phyloP scores from a whole-genome alignment of 768 basidiomycete genomes.

The Chalciporus chontae region DNA sequence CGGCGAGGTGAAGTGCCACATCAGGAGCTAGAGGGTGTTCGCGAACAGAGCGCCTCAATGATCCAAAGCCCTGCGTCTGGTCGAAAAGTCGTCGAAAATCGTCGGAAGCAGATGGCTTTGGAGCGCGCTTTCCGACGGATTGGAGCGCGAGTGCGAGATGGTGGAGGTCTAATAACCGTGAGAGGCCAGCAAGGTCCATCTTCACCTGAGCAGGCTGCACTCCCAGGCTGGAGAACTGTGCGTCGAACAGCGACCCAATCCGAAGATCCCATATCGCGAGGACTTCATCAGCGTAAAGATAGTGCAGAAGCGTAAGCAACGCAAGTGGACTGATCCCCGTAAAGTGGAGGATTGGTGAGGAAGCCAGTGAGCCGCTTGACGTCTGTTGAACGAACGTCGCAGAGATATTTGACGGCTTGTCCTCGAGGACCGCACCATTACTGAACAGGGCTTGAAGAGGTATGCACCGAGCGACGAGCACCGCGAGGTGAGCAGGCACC shows the following conservation, averaged over 20 bases:
- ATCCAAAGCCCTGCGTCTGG: slow-evolving; percentile 11
- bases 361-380: background rate
- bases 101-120: slow-evolving; percentile 42
- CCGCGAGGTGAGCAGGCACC: slow-evolving; percentile 60
- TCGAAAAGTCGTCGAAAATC: slow-evolving; percentile 54
- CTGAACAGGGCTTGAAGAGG: slow-evolving; percentile 43
- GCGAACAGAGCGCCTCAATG: slow-evolving; percentile 4
- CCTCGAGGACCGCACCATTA: slow-evolving; percentile 28
- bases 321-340: slow-evolving; percentile 60
- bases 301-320: slow-evolving; percentile 72
- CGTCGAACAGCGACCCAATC: slow-evolving; percentile 43
- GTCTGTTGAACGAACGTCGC: slow-evolving; percentile 23
- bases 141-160: slow-evolving; percentile 53
- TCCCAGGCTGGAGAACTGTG: slow-evolving; percentile 37
- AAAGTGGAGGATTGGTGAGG: slow-evolving; percentile 30
- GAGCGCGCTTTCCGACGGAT: slow-evolving; percentile 54
- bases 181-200: slow-evolving; percentile 57
- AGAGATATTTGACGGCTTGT: slow-evolving; percentile 28
- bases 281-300: slow-evolving; percentile 85
- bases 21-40: slow-evolving; percentile 50
- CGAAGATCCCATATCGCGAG: slow-evolving; percentile 83
- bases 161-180: slow-evolving; percentile 56
- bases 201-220: slow-evolving; percentile 50
- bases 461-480: slow-evolving; percentile 61
- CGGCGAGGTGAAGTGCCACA: slow-evolving; percentile 66